phyloP scores from a whole-genome alignment of 2,329 filamentous ascomycete genomes.

The Aspergillus proliferans region DNA sequence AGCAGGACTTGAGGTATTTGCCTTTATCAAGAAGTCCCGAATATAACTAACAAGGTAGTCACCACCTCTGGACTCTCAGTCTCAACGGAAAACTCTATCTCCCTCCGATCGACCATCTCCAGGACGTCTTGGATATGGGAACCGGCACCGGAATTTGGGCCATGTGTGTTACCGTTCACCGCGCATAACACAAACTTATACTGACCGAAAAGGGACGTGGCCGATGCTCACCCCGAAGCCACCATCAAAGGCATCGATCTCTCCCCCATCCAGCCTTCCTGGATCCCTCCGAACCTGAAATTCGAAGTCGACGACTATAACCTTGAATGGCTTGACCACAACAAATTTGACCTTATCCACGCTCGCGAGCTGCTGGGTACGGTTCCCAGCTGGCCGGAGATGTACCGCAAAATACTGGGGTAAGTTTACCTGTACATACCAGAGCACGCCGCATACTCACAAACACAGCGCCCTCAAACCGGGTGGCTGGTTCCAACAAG shows the following conservation, averaged over 20 bases:
- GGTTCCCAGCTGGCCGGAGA: conserved; percentile 23
- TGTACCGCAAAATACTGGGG: neutral
- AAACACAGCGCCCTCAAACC: conserved; percentile 6
- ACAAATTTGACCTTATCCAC: conserved; percentile 29
- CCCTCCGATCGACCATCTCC: neutral
- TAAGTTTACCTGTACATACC: neutral
- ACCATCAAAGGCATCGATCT: conserved; percentile 44
- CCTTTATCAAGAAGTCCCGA: too few relatives aligned
- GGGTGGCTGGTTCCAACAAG: conserved; percentile 10
- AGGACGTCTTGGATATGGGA: conserved; percentile 30
- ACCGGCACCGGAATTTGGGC: conserved; percentile 33
- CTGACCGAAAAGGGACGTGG: conserved; percentile 11
- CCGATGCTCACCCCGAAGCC: conserved; percentile 30
- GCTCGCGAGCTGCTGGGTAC: conserved; percentile 27
- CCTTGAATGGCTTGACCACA: conserved; percentile 21
- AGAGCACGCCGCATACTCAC: neutral
- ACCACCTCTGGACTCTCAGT: neutral
- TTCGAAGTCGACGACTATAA: conserved; percentile 32
- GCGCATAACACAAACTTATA: neutral
- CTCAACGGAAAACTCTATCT: neutral
- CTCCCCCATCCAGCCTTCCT: conserved; percentile 36
- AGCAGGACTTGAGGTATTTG: neutral
- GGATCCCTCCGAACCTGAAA: conserved; percentile 31
- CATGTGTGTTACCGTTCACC: conserved; percentile 16
- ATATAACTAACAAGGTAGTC: neutral